Evolutionary conservation across 1,139 yeast species (phyloP).

Genomic region (Blastobotrys capitulatus): DNA sequence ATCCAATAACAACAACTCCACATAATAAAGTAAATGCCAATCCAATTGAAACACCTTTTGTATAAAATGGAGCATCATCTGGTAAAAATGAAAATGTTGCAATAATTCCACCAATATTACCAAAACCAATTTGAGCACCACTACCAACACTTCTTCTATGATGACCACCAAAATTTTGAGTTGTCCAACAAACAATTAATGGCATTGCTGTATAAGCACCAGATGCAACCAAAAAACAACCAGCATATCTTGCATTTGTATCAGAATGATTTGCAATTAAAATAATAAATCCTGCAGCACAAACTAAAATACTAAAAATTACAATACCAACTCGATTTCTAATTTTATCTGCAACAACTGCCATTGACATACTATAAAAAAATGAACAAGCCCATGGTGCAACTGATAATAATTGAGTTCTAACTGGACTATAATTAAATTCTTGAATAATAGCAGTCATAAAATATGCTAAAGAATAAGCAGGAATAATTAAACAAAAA

Average conservation of each 20-base stretch:
- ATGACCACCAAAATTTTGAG: conserved; percentile 66
- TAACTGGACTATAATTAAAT: conserved; percentile 53
- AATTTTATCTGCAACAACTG: conserved; percentile 38
- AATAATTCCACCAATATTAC: conserved; percentile 72
- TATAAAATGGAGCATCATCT: conserved; percentile 54
- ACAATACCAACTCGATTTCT: conserved; percentile 48
- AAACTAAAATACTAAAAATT: conserved; percentile 38
- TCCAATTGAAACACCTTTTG: conserved; percentile 53
- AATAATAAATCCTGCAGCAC: conserved; percentile 53
- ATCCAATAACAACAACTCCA: conserved; percentile 41
- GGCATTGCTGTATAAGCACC: conserved; percentile 78
- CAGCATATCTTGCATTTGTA: conserved; percentile 52
- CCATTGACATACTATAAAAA: conserved; percentile 42
- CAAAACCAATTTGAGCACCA: conserved; percentile 75
- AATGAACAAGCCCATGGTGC: conserved; percentile 69
- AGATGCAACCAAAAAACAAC: conserved; percentile 59
- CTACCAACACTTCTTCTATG: conserved; percentile 66
- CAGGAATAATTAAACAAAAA: conserved; percentile 59
- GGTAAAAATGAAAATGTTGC: conserved; percentile 52
- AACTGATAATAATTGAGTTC: conserved; percentile 61
- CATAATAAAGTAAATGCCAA: conserved; percentile 50
- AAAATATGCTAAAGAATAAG: conserved; percentile 68
- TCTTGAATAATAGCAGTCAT: conserved; percentile 59
- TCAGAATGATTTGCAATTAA: conserved; percentile 34
- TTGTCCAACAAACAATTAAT: conserved; percentile 64